Evolutionary conservation across 2,329 filamentous ascomycete species (phyloP), one percentile per base, ranked within the genome.

Genomic region (Cladobotryum mycophilum): DNA sequence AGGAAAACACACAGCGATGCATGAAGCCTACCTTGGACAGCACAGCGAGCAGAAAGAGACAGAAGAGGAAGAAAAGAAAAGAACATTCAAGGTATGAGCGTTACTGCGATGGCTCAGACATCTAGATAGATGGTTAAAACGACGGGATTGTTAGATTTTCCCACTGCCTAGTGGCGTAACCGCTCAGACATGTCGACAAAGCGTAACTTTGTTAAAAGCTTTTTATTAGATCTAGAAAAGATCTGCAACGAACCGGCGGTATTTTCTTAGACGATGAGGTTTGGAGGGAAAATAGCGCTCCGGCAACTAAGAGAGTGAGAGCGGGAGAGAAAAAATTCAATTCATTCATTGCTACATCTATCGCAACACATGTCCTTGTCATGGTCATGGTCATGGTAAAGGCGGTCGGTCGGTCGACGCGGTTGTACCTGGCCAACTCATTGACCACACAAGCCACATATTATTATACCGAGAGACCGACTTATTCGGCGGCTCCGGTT

Each of bases 401-500:
- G 20, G 43, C 43, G 43, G 48, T 49, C 48, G 48, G 42, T 34
- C 25, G 25, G 25, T 8, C 6, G 37, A 33, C 33, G 38, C 33
- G 34, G 30, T 40, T 33, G 33, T 18, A 36, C 17, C 30, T 45
- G 45, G 48, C 43, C 48, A 47, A 35, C 48, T 47, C 43, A 45
- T 33, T 40, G 47, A 30, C 34, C 44, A 50, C 35, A 38, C 42
- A 45, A 36, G 41, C 41, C 33, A 34, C 43, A 22, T 37, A 38
- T 17, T n/a, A n/a, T 38, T n/a, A n/a, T 38, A 17, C 17, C 17
- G 14, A 17, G 14, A 30, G 43, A 45, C 48, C 8, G 36, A 33
- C 36, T 42, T 41, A 12, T 41, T 51, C 48, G 48, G 48, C 41
- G 40, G 41, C 20, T 37, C 48, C 48, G 48, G 42, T 22, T 45